These are phyloP conservation scores for Immersiporthe knoxdaviesiana DNA, from an alignment of 2,329 filamentous ascomycete species.

Conservation along the genomic window DNA sequence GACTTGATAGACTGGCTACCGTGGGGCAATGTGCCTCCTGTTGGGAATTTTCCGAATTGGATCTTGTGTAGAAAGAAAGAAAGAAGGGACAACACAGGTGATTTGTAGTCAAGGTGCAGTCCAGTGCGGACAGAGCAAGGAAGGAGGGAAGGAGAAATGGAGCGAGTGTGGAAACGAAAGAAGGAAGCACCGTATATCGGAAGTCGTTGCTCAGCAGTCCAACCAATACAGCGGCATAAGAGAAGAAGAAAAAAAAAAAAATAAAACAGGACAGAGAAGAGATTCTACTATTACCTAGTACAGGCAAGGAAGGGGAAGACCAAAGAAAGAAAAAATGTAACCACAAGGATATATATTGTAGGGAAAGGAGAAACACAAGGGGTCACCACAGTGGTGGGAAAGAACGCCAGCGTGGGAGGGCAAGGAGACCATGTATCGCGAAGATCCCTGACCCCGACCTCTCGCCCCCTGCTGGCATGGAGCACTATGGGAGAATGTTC, in stretches of 20 bases:
- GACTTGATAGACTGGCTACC: constrained; percentile 24
- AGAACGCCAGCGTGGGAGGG: constrained; percentile 19
- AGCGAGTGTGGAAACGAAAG: constrained; percentile 27
- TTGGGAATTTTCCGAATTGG: not conserved
- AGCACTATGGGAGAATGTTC: constrained; percentile 16
- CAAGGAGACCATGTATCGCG: constrained; percentile 3
- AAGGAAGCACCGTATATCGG: constrained; percentile 10
- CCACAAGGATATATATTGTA: constrained; percentile 27
- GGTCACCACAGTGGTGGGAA: constrained; percentile 9
- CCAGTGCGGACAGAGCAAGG: constrained; percentile 12
- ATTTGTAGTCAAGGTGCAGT: constrained; percentile 11
- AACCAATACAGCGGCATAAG: constrained; percentile 19
- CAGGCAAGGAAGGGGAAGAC: not conserved
- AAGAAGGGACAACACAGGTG: constrained; percentile 5
- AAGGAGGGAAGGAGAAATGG: constrained; percentile 13
- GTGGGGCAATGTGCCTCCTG: constrained; percentile 1
- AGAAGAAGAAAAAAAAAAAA: constrained; percentile 11
- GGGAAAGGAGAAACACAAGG: constrained; percentile 25
- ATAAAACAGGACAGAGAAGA: constrained; percentile 8
- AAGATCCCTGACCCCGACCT: constrained; percentile 21
- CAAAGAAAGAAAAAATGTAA: constrained; percentile 1
- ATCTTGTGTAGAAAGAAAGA: constrained; percentile 1
- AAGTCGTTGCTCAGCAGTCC: constrained; percentile 23
- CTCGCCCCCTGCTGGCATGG: not conserved
- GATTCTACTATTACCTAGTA: not conserved